phyloP scores from a whole-genome alignment of 176 grass and related monocot species.

The Miscanthus lutarioriparius region DNA sequence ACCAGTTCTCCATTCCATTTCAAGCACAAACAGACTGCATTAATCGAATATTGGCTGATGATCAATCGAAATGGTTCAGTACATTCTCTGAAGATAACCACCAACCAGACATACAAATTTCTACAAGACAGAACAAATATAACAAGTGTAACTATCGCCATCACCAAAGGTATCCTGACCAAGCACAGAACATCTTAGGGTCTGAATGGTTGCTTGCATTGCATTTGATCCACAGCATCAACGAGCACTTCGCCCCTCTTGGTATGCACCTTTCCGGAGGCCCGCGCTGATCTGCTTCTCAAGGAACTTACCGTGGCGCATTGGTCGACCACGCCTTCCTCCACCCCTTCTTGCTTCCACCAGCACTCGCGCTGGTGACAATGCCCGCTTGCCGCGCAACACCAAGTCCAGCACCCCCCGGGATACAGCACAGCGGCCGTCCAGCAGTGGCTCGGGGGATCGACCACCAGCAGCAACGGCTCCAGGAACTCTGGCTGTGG shows the following conservation, averaged over 20 bases:
- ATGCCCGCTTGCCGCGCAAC: not conserved
- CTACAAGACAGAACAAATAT: not conserved
- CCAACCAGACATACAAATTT: conserved; percentile 7
- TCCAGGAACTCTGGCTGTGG: not conserved
- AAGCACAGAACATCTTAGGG: not conserved
- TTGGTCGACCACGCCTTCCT: no score
- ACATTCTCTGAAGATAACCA: conserved; percentile 24
- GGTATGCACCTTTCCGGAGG: no score
- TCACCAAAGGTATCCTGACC: not conserved
- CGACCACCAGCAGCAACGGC: not conserved
- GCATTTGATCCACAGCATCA: not conserved
- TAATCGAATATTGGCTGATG: not conserved
- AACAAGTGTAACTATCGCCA: not conserved
- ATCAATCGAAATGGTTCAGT: not conserved
- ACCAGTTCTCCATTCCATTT: not conserved
- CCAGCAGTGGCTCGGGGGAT: not conserved
- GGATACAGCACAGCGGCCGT: not conserved
- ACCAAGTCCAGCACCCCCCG: not conserved
- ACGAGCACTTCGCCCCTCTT: no score
- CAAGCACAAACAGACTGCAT: conserved; percentile 12
- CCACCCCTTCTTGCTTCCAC: not conserved
- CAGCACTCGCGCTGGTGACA: not conserved
- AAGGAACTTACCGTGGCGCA: no score
- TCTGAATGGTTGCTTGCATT: not conserved
- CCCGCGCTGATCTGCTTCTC: no score